Evolutionary conservation across 2,329 filamentous ascomycete species (phyloP).

Genomic region (Herpotrichia juniperi): DNA sequence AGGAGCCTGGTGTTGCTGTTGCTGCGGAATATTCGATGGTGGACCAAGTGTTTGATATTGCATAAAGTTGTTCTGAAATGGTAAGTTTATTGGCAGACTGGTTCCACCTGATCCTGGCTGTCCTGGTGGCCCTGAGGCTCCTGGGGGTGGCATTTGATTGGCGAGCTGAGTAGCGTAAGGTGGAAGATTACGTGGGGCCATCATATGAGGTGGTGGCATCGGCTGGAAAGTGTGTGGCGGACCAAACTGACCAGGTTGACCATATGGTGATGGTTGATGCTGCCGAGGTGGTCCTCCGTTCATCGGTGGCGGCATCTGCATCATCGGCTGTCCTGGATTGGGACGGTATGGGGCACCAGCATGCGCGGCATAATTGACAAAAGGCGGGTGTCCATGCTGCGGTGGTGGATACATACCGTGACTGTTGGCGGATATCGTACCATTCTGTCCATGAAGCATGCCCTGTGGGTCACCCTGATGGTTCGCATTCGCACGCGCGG

Average conservation of each 20-base stretch:
- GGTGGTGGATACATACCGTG: constrained; percentile 3
- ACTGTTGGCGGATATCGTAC: constrained; percentile 24
- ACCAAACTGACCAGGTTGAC: not conserved
- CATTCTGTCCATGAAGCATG: constrained; percentile 18
- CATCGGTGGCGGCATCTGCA: constrained; percentile 4
- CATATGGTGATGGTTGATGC: not conserved
- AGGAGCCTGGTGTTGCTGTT: constrained; percentile 58
- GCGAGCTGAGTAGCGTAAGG: constrained; percentile 27
- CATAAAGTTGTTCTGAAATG: constrained; percentile 49
- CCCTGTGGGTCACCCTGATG: constrained; percentile 27
- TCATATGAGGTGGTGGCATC: not conserved
- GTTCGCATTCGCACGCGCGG: constrained; percentile 47
- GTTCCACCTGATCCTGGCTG: too few relatives aligned
- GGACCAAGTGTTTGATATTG: constrained; percentile 44
- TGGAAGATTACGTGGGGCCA: constrained; percentile 18
- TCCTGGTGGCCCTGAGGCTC: too few relatives aligned
- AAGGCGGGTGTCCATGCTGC: constrained; percentile 33
- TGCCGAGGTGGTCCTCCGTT: constrained; percentile 10
- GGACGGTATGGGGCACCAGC: constrained; percentile 69
- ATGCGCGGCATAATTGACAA: constrained; percentile 58
- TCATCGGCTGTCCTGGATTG: constrained; percentile 60
- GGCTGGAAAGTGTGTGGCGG: not conserved
- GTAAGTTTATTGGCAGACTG: constrained; percentile 27
- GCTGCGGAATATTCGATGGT: constrained; percentile 48
- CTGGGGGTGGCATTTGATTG: constrained; percentile 24